Conservation (phyloP, 805 yeast genomes). For the Candida taoyuanica region DNA sequence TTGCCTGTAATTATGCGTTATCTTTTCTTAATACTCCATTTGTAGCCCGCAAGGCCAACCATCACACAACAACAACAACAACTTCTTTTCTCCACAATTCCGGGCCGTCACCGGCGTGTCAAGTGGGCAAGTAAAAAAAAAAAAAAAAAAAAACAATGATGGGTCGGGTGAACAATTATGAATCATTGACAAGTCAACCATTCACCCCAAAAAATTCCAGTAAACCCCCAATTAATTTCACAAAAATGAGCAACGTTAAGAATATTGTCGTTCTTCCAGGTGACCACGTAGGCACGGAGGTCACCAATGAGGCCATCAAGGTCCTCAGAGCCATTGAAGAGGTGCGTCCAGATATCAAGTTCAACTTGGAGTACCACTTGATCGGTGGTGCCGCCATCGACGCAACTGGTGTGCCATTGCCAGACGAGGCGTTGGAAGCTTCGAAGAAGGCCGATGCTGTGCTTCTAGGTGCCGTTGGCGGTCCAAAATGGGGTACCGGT, state of each 20-base stretch:
- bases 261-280: conserved; percentile 89
- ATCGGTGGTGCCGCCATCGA: conserved; percentile 99
- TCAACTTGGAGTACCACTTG: conserved; percentile 75
- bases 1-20: not conserved
- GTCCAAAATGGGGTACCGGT: conserved; percentile 99
- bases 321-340: conserved; percentile 76
- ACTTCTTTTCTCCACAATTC: not conserved
- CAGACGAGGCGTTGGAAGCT: conserved; percentile 78
- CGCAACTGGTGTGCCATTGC: conserved; percentile 89
- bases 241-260: conserved; percentile 33
- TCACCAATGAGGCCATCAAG: conserved; percentile 85
- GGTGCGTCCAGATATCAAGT: conserved; percentile 50
- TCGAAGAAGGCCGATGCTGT: conserved; percentile 90
- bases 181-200: conserved; percentile 2
- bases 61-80: too few relatives aligned
- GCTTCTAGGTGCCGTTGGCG: conserved; percentile 97
- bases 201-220: not conserved
- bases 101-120: not conserved
- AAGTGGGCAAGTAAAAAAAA: not conserved
- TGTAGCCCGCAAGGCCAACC: too few relatives aligned
- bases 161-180: too few relatives aligned
- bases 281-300: conserved; percentile 94
- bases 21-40: too few relatives aligned
- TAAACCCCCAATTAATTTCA: not conserved
- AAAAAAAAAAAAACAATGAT: not conserved